These are phyloP conservation scores for Melampsora abietis-canadensis DNA, from an alignment of 1,284 basidiomycete species.

Conservation along the genomic window DNA sequence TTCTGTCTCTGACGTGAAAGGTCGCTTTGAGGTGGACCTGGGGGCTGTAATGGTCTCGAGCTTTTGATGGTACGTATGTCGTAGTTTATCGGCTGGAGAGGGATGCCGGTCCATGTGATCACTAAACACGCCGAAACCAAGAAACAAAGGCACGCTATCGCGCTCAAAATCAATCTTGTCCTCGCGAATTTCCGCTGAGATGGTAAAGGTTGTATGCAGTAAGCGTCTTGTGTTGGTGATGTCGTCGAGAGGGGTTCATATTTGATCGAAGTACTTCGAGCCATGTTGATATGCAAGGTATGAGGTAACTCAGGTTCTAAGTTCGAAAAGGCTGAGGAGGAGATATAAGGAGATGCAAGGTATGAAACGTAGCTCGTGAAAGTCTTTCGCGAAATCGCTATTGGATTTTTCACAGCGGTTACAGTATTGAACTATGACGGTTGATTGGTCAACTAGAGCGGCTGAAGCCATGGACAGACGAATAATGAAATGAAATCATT, in stretches of 20 bases:
- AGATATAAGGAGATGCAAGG: too few species aligned
- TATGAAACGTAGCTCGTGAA: too few species aligned
- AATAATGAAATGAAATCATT: too few species aligned
- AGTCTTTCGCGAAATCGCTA: too few species aligned
- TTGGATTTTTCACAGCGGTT: too few species aligned
- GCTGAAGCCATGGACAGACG: too few species aligned
- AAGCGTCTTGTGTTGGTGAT: neutral
- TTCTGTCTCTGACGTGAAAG: constrained; percentile 14
- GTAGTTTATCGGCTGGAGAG: neutral
- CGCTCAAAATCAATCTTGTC: neutral
- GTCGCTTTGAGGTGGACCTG: neutral
- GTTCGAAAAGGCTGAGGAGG: too few species aligned
- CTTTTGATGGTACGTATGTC: neutral
- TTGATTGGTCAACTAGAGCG: too few species aligned
- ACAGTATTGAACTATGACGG: too few species aligned
- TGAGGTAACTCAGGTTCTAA: too few species aligned
- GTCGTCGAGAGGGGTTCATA: neutral
- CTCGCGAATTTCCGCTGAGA: neutral
- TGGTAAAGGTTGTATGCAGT: neutral
- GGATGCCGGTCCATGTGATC: neutral
- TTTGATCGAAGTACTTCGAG: neutral
- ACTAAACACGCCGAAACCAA: constrained; percentile 4
- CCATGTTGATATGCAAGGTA: neutral
- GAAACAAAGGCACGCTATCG: neutral
- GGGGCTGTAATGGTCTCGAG: constrained; percentile 7